Base-by-base conservation (phyloP, 2,329 filamentous ascomycete genomes). In the Colletotrichum echinochloae region DNA sequence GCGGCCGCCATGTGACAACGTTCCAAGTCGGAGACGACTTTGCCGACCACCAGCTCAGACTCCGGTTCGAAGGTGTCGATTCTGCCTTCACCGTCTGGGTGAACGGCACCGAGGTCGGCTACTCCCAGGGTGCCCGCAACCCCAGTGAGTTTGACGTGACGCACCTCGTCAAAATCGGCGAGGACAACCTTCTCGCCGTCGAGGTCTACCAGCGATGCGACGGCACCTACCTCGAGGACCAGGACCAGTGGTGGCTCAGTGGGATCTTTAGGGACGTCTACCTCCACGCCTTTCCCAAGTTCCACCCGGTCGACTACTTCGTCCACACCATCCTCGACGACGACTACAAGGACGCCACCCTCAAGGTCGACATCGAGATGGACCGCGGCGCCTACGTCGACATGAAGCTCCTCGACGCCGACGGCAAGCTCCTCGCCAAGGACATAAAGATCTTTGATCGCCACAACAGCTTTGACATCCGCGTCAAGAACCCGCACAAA, bases 31-130 rank as follows among this genome's bases (percentile, higher is more conserved):
- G 84, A 0, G 74, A 82, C 4, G 74, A 82, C 8, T 86, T 83
- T 59, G 79, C 81, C n/a, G 81, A 80, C 5, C 79, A 84, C 33
- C 89, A 92, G 73, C 82, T 92, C 18, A 83, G 91, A n/a, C 80
- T 94, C 5, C 84, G 91, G 5, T 94, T 94, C 68, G 92, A 94
- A 74, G 92, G 92, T 0, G 91, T 94, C 0, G 92, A 94, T 75
- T 88, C 90, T 54, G 88, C 91, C 0, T 94, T 92, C 73, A 89
- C 91, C 73, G 83, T 93, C 1, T 94, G 89, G 86, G 76, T 94
- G 4, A 94, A 94, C 75, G 90, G 90, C 0, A 79, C 82, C 14
- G 82, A 90, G 56, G 85, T 93, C 9, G 92, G 92, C 1, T 94
- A 94, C 76, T 89, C 89, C 1, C 91, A 94, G 76, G 92, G 92